Base-by-base conservation (phyloP, 2,329 filamentous ascomycete species). In the Aureobasidium sp. region DNA sequence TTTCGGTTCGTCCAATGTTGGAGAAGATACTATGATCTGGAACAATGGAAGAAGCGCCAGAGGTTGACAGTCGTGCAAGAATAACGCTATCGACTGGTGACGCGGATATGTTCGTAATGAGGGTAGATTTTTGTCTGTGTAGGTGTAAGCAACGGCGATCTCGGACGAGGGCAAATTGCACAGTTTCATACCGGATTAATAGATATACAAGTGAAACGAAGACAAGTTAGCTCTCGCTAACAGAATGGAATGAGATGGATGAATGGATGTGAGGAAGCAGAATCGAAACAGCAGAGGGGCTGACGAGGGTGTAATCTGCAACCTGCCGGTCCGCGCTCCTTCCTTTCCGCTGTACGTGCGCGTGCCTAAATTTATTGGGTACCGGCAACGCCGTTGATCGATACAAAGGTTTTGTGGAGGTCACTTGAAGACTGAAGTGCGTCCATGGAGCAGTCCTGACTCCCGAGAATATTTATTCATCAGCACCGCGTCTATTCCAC, bases 101-200 rank as follows among this genome's bases (percentile, higher is more conserved):
- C 42, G 55, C 42, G 42, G 20, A 37, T 57, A 36, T 59, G n/a
- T 39, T 47, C 31, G 42, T 39, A 59, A 59, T 48, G 44, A 59
- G 3, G 55, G 55, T 47, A 14, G 22, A 34, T 36, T 17, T 44
- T 34, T 39, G 42, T 22, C 27, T 55, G 20, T 22, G 31, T 47
- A n/a, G 34, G 31, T 39, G 42, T 58, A 29, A 58, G 55, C 29
- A 36, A 11, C 31, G 22, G 53, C 53, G 41, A 45, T 44, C 39
- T 57, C 41, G 36, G 41, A 58, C 31, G 14, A 29, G 41, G 22
- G 42, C 20, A 39, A 37, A 27, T 58, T 29, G 42, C 42, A 48
- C 29, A 29, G 22, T 27, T 22, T 42, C 25, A 20, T 51, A 51
- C 57, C 45, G 48, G 27, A 42, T 45, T 48, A 47, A 51, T 31